These are phyloP conservation scores for Mangifera indica DNA, from an alignment of 345 rosid species.

Conservation along the genomic window DNA sequence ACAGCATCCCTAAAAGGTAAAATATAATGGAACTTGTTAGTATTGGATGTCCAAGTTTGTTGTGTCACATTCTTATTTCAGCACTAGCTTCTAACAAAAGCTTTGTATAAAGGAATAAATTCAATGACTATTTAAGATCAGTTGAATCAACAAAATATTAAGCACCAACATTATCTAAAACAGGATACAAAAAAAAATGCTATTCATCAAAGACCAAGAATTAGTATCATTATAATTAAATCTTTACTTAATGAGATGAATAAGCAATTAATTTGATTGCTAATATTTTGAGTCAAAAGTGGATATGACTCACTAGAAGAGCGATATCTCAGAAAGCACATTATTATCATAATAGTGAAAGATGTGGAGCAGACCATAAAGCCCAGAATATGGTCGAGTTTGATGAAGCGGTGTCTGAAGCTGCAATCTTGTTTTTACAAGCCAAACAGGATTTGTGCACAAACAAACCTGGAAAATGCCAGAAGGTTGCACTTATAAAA, in stretches of 20 bases:
- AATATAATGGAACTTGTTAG: neutral
- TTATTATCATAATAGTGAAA: constrained; percentile 32
- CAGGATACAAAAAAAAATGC: neutral
- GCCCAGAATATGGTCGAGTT: constrained; percentile 68
- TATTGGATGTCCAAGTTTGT: neutral
- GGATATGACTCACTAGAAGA: constrained; percentile 26
- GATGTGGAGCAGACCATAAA: constrained; percentile 63
- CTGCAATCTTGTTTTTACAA: constrained; percentile 93
- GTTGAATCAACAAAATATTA: neutral
- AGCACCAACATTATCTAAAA: neutral
- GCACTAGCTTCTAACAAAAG: neutral
- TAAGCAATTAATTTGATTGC: constrained; percentile 15
- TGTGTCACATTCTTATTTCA: constrained; percentile 7
- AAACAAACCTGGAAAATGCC: constrained; percentile 63
- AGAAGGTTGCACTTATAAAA: constrained; percentile 16
- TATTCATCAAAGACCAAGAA: neutral
- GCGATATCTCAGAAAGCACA: constrained; percentile 28
- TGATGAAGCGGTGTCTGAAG: constrained; percentile 88
- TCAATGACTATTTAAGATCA: neutral
- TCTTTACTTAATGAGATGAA: constrained; percentile 3
- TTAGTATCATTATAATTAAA: constrained; percentile 6
- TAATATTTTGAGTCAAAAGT: constrained; percentile 19
- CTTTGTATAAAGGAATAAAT: neutral
- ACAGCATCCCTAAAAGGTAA: neutral
- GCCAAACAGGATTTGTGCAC: constrained; percentile 94